phyloP scores from a whole-genome alignment of 345 rosid genomes.

The Raphanus sativus region DNA sequence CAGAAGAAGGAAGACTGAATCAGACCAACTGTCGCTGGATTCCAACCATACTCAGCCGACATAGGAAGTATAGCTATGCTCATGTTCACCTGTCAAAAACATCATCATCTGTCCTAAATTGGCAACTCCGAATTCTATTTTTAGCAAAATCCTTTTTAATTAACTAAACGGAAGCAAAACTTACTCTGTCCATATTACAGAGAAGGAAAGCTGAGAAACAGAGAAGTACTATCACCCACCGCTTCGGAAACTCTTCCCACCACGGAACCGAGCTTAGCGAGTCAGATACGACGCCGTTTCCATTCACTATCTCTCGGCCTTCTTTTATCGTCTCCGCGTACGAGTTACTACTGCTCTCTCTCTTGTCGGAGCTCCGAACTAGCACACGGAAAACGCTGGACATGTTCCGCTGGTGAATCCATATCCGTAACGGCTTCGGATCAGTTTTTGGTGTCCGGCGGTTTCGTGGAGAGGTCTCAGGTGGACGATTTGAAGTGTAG shows the following conservation, averaged over 20 bases:
- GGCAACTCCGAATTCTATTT: constrained; percentile 20
- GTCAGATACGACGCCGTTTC: constrained; percentile 35
- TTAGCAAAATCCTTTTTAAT: constrained; percentile 3
- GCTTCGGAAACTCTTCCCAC: constrained; percentile 90
- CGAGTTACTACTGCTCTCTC: constrained; percentile 33
- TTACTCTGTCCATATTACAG: constrained; percentile 92
- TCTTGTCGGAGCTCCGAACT: constrained; percentile 43
- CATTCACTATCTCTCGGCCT: neutral
- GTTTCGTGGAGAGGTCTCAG: constrained; percentile 30
- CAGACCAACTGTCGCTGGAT: constrained; percentile 79
- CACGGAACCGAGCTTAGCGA: constrained; percentile 47
- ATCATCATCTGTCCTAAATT: constrained; percentile 28
- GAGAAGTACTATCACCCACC: constrained; percentile 82
- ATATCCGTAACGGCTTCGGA: constrained; percentile 33
- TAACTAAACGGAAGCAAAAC: neutral
- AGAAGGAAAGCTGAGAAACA: constrained; percentile 90
- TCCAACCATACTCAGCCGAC: constrained; percentile 93
- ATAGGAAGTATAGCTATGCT: constrained; percentile 98
- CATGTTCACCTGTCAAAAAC: constrained; percentile 83
- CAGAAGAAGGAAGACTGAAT: constrained; percentile 96
- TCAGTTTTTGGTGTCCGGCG: constrained; percentile 20
- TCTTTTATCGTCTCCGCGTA: constrained; percentile 42
- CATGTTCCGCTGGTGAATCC: constrained; percentile 33
- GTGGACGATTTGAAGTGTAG: constrained; percentile 37
- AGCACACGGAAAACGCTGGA: constrained; percentile 45